Percentiles rank a stretch among this genome's conserved stretches.
phyloP scores from a whole-genome alignment of 805 yeast species.

The Starmerella vitae region DNA sequence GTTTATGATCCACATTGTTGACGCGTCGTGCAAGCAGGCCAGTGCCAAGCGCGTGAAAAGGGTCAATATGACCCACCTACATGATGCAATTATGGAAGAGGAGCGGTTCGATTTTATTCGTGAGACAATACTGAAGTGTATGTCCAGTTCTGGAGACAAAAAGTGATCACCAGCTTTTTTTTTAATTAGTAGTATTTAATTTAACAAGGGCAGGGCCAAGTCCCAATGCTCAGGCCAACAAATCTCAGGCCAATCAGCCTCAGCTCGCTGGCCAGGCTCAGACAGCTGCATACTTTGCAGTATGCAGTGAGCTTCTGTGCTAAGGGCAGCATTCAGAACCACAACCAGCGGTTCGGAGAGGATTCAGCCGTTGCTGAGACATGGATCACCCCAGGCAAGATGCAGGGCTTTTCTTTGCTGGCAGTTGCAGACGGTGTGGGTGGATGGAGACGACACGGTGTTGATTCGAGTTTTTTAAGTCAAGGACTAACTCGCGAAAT shows the following conservation, averaged over 20 bases:
- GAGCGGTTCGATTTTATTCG: constrained; percentile 90
- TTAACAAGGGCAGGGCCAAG: too few species aligned
- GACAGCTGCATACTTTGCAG: constrained; percentile 13
- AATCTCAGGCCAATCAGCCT: background rate
- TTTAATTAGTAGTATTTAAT: too few species aligned
- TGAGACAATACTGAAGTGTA: constrained; percentile 53
- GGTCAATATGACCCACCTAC: constrained; percentile 69
- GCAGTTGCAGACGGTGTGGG: constrained; percentile 82
- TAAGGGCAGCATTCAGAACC: constrained; percentile 18
- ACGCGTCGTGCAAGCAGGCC: constrained; percentile 69
- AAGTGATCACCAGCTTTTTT: too few species aligned
- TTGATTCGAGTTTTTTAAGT: constrained; percentile 76
- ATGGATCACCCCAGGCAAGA: constrained; percentile 19
- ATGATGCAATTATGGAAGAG: constrained; percentile 66
- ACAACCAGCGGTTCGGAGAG: constrained; percentile 17
- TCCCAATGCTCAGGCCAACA: too few species aligned
- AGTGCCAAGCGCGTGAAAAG: constrained; percentile 60
- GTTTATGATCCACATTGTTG: constrained; percentile 79
- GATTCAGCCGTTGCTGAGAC: constrained; percentile 16
- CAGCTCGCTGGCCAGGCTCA: background rate
- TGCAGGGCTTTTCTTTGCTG: constrained; percentile 18
- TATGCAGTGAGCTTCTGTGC: constrained; percentile 16
- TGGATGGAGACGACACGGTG: constrained; percentile 90
- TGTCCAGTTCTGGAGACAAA: constrained; percentile 27
- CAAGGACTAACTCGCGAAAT: constrained; percentile 52